A percentile compares a stretch with the other conserved stretches of the same genome.
These are phyloP conservation scores for Diaporthe ilicicola DNA, from an alignment of 2,329 filamentous ascomycete species.

Conservation along the genomic window DNA sequence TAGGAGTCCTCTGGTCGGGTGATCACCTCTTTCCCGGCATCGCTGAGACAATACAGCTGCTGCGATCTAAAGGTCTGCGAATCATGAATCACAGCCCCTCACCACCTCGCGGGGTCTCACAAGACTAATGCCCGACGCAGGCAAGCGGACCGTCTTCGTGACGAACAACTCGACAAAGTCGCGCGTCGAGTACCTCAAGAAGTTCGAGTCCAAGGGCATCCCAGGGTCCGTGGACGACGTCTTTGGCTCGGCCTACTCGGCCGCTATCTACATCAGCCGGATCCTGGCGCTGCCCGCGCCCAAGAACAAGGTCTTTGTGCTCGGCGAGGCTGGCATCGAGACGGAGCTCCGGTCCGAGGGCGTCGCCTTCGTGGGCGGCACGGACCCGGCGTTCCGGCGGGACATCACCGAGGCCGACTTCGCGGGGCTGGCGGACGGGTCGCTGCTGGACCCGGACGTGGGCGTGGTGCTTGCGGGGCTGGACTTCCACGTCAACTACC, in stretches of 20 bases:
- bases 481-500: slow-evolving; percentile 95
- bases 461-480: slow-evolving; percentile 89
- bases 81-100: slow-evolving; percentile 25
- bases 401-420: slow-evolving; percentile 87
- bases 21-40: slow-evolving; percentile 88
- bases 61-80: slow-evolving; percentile 77
- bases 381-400: slow-evolving; percentile 78
- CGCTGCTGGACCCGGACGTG: slow-evolving; percentile 84
- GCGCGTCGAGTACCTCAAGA: slow-evolving; percentile 89
- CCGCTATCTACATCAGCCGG: slow-evolving; percentile 93
- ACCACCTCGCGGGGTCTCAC: background rate
- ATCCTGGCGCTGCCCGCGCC: slow-evolving; percentile 82
- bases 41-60: slow-evolving; percentile 83
- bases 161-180: slow-evolving; percentile 99
- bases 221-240: slow-evolving; percentile 85
- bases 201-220: slow-evolving; percentile 84
- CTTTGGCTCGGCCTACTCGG: slow-evolving; percentile 94
- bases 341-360: slow-evolving; percentile 84
- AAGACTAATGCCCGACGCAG: slow-evolving; percentile 52
- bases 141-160: slow-evolving; percentile 93
- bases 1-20: slow-evolving; percentile 96
- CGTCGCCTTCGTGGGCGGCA: slow-evolving; percentile 84
- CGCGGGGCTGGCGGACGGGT: slow-evolving; percentile 76
- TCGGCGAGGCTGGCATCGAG: slow-evolving; percentile 92
- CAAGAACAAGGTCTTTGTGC: slow-evolving; percentile 92